A percentile compares a stretch with the other conserved stretches of the same genome.
Evolutionary conservation across 2,329 filamentous ascomycete species (phyloP).

Genomic region (Ceratocystis lukuohia): DNA sequence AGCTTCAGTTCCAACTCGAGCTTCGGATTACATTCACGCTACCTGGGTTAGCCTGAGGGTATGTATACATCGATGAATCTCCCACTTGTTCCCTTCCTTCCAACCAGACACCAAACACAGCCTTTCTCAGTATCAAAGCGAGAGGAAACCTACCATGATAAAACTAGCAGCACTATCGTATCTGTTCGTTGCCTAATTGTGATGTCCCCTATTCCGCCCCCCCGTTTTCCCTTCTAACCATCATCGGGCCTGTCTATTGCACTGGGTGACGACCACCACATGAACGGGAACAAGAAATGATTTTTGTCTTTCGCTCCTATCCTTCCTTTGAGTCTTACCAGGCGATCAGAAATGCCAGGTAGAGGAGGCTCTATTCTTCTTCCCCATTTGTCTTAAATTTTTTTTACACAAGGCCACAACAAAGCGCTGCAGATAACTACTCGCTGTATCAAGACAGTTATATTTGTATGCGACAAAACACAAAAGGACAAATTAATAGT

Average conservation of each 20-base stretch:
- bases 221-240: background rate
- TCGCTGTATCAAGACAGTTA: too few species aligned
- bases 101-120: background rate
- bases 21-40: background rate
- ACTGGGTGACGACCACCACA: background rate
- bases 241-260: background rate
- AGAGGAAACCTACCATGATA: background rate
- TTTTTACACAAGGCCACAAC: background rate
- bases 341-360: background rate
- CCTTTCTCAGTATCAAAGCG: background rate
- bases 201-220: background rate
- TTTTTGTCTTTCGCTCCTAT: background rate
- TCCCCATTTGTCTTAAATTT: background rate
- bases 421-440: background rate
- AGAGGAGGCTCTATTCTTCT: too few species aligned
- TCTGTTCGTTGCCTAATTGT: slow-evolving; percentile 4
- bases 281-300: background rate
- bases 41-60: background rate
- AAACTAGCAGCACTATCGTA: slow-evolving; percentile 5
- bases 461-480: background rate
- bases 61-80: background rate
- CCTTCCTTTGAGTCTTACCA: background rate
- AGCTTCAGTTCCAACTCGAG: background rate
- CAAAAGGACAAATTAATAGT: background rate
- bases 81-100: background rate